Evolutionary conservation across 2,329 filamentous ascomycete genomes (phyloP).

Genomic region (Colletotrichum shisoi): DNA sequence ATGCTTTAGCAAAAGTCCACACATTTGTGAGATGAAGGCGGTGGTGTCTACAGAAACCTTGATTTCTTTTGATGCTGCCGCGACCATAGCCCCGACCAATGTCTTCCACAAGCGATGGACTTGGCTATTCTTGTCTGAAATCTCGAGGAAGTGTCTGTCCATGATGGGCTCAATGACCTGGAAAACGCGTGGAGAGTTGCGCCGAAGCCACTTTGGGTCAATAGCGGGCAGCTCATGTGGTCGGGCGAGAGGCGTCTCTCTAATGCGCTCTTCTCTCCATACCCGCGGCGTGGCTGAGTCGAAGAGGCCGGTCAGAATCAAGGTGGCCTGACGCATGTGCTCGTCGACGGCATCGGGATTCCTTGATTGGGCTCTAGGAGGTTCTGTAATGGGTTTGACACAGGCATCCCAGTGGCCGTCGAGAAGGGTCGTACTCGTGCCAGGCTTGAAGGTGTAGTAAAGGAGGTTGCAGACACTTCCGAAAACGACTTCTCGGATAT

Average conservation of each 20-base stretch:
- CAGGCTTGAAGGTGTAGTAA: conserved; percentile 83
- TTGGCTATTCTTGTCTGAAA: conserved; percentile 67
- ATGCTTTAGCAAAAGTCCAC: conserved; percentile 72
- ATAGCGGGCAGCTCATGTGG: conserved; percentile 82
- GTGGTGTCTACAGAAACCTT: conserved; percentile 86
- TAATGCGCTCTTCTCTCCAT: conserved; percentile 79
- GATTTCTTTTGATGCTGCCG: conserved; percentile 83
- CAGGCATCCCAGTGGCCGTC: conserved; percentile 82
- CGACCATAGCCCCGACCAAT: conserved; percentile 68
- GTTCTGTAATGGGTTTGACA: conserved; percentile 65
- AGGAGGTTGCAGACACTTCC: conserved; percentile 80
- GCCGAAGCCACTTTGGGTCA: conserved; percentile 86
- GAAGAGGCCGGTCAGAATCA: conserved; percentile 76
- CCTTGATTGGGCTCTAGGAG: conserved; percentile 46
- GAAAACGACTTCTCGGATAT: conserved; percentile 65
- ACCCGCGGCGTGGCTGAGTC: conserved; percentile 64
- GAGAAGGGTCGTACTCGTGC: conserved; percentile 68
- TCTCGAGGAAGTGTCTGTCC: conserved; percentile 66
- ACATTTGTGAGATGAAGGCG: conserved; percentile 75
- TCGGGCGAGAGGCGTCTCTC: conserved; percentile 64
- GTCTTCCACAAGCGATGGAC: conserved; percentile 66
- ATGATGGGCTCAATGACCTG: conserved; percentile 67
- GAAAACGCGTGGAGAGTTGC: conserved; percentile 72
- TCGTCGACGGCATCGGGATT: conserved; percentile 55
- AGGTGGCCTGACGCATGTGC: conserved; percentile 66